phyloP scores from a whole-genome alignment of 2,329 filamentous ascomycete species.

The Mycosphaerella sp. region DNA sequence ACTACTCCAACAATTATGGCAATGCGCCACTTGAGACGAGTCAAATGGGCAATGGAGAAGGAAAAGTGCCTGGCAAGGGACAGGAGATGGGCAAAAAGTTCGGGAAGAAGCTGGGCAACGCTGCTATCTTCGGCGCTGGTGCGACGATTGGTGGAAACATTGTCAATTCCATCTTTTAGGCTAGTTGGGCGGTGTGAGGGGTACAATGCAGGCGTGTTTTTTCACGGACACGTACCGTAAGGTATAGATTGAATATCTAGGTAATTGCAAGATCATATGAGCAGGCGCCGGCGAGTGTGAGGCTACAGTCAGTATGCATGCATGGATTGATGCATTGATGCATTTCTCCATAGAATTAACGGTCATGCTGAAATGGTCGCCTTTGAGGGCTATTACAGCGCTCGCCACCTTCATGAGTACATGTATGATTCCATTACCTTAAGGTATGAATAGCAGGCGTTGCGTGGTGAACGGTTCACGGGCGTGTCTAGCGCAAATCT shows the following conservation, averaged over 20 bases:
- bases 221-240: background rate
- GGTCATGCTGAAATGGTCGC: too few relatives aligned
- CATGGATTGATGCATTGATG: constrained; percentile 1
- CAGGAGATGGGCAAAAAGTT: constrained; percentile 17
- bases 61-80: constrained; percentile 54
- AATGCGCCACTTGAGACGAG: constrained; percentile 72
- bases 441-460: too few relatives aligned
- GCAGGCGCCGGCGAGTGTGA: background rate
- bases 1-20: constrained; percentile 52
- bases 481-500: background rate
- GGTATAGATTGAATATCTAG: background rate
- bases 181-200: background rate
- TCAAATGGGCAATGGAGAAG: constrained; percentile 43
- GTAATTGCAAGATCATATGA: background rate
- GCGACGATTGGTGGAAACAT: constrained; percentile 69
- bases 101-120: constrained; percentile 50
- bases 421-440: too few relatives aligned
- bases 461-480: background rate
- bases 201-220: background rate
- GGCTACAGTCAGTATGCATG: constrained; percentile 8
- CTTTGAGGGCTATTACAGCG: too few relatives aligned
- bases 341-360: background rate
- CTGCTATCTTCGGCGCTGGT: constrained; percentile 86
- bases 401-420: background rate
- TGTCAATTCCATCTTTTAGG: constrained; percentile 24